These are phyloP conservation scores for Dactylellina drechsleri DNA, from an alignment of 2,329 filamentous ascomycete species.

Conservation along the genomic window DNA sequence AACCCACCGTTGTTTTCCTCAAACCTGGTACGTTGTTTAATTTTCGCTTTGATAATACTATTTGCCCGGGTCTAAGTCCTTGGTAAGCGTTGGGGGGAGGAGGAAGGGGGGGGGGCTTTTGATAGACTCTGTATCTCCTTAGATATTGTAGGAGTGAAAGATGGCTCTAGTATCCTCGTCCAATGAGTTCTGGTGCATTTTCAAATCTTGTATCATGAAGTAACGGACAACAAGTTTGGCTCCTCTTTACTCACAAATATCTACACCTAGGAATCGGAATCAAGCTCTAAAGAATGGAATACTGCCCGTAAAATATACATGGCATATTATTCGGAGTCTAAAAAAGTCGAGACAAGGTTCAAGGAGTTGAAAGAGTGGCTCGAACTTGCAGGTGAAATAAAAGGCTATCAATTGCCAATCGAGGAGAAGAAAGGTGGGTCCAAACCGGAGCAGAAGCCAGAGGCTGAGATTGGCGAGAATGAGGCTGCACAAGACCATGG, in stretches of 20 bases:
- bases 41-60: not conserved
- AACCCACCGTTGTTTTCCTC: conserved; percentile 1
- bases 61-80: not conserved
- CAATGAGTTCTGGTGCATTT: not conserved
- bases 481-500: not conserved
- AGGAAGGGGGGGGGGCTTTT: no score
- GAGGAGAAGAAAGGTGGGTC: not conserved
- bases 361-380: conserved; percentile 20
- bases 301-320: not conserved
- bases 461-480: not conserved
- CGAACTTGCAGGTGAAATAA: conserved; percentile 9
- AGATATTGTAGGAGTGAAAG: not conserved
- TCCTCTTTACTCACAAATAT: not conserved
- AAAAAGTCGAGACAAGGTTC: conserved; percentile 11
- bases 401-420: not conserved
- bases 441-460: not conserved
- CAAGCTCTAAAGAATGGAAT: not conserved
- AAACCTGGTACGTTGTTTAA: conserved; percentile 1
- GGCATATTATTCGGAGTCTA: not conserved
- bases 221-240: not conserved
- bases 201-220: not conserved
- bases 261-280: not conserved
- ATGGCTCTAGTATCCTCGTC: not conserved
- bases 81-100: not conserved
- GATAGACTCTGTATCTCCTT: not conserved